Evolutionary conservation across 495 filamentous ascomycete species (phyloP).

Genomic region (Mytilinidion resinicola): DNA sequence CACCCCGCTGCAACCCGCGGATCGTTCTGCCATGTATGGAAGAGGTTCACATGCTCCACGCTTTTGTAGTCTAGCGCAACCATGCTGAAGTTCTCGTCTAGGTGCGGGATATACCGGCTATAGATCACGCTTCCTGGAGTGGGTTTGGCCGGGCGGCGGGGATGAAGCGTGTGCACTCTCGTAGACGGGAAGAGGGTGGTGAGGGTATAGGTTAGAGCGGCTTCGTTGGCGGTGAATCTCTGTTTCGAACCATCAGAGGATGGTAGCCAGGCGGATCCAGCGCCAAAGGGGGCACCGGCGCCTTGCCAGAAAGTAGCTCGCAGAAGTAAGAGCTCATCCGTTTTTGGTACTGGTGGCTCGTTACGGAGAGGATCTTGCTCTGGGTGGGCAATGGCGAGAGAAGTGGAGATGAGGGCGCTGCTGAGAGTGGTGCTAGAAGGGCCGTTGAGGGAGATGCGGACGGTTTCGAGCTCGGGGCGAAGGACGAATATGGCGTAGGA

Average conservation of each 20-base stretch:
- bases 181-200: constrained; percentile 47
- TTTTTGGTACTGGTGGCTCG: constrained; percentile 39
- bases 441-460: constrained; percentile 46
- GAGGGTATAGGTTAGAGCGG: constrained; percentile 49
- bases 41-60: constrained; percentile 50
- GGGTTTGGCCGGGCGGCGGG: constrained; percentile 55
- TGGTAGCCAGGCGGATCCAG: constrained; percentile 53
- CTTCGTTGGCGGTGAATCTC: constrained; percentile 43
- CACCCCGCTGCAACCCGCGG: constrained; percentile 63
- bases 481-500: constrained; percentile 54
- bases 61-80: constrained; percentile 53
- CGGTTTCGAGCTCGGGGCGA: constrained; percentile 47
- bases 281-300: constrained; percentile 56
- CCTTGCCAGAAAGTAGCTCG: constrained; percentile 62
- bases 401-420: constrained; percentile 46
- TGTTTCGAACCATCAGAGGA: constrained; percentile 37
- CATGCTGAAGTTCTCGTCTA: constrained; percentile 60
- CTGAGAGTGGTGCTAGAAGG: constrained; percentile 38
- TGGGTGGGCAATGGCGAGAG: no score
- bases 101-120: constrained; percentile 61
- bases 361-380: constrained; percentile 40
- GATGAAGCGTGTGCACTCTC: constrained; percentile 50
- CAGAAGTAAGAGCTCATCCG: constrained; percentile 36
- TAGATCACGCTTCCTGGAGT: constrained; percentile 55
- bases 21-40: constrained; percentile 66